Conservation (phyloP, 192 early-diverging fungal genomes). For the Coemansia sp. region DNA sequence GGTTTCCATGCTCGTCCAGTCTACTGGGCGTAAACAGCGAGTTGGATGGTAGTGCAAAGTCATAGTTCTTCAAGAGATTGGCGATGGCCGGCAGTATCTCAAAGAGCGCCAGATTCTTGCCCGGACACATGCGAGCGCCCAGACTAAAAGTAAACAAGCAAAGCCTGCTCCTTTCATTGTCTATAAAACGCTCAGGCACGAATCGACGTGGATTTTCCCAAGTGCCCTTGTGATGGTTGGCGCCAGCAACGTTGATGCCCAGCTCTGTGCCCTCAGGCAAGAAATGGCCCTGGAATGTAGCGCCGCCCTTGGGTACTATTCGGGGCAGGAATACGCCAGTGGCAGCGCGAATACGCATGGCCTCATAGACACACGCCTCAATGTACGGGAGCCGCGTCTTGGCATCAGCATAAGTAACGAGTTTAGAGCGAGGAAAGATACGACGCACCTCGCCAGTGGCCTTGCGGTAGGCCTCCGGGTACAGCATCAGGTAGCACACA, state of each 20-base stretch:
- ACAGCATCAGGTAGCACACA: conserved; percentile 29
- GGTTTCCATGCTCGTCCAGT: conserved; percentile 14
- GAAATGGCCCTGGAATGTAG: conserved; percentile 25
- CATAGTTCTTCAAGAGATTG: conserved; percentile 31
- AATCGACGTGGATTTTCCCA: conserved; percentile 29
- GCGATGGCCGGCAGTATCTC: conserved; percentile 29
- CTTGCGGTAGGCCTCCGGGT: conserved; percentile 20
- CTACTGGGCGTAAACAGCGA: conserved; percentile 13
- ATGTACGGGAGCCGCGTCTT: conserved; percentile 31
- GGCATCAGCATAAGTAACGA: conserved; percentile 31
- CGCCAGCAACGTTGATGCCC: conserved; percentile 24
- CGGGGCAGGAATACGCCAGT: conserved; percentile 24
- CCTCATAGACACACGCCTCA: conserved; percentile 50
- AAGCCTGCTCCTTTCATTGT: background rate
- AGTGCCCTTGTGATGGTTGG: conserved; percentile 13
- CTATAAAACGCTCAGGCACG: conserved; percentile 39
- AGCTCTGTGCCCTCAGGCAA: conserved; percentile 31
- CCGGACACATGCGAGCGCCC: conserved; percentile 40
- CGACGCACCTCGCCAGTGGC: conserved; percentile 31
- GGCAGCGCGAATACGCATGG: conserved; percentile 36
- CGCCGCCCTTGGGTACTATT: conserved; percentile 29
- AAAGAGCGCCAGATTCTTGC: conserved; percentile 28
- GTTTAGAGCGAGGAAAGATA: conserved; percentile 18
- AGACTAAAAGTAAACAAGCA: conserved; percentile 37
- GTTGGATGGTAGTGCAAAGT: conserved; percentile 11